Percentiles rank a stretch among this genome's conserved stretches.
phyloP scores from a whole-genome alignment of 306 rosid genomes.

The Prunus mume region DNA sequence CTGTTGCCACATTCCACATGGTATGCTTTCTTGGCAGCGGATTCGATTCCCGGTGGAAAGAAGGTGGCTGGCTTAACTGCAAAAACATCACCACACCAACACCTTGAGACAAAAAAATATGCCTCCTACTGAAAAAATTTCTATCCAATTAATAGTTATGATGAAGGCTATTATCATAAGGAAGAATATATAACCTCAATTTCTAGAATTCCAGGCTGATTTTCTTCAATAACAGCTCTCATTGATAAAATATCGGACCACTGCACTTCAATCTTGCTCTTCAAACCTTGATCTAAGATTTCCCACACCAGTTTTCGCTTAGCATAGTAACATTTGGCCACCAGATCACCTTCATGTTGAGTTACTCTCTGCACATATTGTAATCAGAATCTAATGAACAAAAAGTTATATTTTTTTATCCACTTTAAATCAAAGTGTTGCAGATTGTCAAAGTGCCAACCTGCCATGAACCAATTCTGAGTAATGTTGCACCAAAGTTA shows the following conservation, averaged over 20 bases:
- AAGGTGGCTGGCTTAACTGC: constrained; percentile 30
- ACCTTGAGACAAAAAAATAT: neutral
- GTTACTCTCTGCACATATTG: constrained; percentile 31
- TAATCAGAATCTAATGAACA: neutral
- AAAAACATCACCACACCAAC: neutral
- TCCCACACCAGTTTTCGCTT: constrained; percentile 65
- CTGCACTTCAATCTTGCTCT: constrained; percentile 52
- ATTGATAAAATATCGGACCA: constrained; percentile 41
- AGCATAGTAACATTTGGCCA: constrained; percentile 52
- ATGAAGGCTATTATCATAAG: neutral
- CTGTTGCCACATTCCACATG: constrained; percentile 22
- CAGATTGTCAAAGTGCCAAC: constrained; percentile 4
- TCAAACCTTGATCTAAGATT: constrained; percentile 36
- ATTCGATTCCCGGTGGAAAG: constrained; percentile 22
- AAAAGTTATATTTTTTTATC: neutral
- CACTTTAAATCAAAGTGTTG: neutral
- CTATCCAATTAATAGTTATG: neutral
- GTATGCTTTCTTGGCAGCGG: constrained; percentile 36
- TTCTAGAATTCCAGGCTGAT: constrained; percentile 39
- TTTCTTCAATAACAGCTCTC: constrained; percentile 31
- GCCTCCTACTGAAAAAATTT: neutral
- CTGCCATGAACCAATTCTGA: constrained; percentile 46
- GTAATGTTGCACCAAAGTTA: constrained; percentile 23
- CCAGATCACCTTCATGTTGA: constrained; percentile 35
- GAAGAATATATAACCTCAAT: constrained; percentile 28